A percentile compares a stretch with the other conserved stretches of the same genome.
Evolutionary conservation across 495 filamentous ascomycete genomes (phyloP).

Genomic region (Penicillium egyptiacum): DNA sequence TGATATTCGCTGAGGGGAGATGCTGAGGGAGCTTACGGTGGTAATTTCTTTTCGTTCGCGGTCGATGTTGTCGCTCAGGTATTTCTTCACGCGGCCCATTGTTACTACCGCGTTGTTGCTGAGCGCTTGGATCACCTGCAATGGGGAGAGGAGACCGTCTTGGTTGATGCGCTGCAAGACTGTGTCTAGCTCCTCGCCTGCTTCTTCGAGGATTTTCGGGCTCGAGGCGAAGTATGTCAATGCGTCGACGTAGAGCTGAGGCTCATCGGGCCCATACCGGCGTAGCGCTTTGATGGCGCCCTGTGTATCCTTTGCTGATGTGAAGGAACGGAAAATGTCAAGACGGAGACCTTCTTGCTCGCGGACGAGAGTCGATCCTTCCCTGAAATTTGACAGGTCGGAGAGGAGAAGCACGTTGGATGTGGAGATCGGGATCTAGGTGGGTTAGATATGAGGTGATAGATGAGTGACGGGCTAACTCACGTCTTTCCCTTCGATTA

Average conservation of each 20-base stretch:
- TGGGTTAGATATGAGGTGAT: slow-evolving; percentile 20
- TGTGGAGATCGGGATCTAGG: slow-evolving; percentile 79
- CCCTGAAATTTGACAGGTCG: slow-evolving; percentile 83
- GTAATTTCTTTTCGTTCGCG: slow-evolving; percentile 83
- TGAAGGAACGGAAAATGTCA: slow-evolving; percentile 97
- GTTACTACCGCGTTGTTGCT: slow-evolving; percentile 83
- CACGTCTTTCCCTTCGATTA: slow-evolving; percentile 75
- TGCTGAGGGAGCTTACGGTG: slow-evolving; percentile 39
- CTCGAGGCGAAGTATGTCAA: slow-evolving; percentile 91
- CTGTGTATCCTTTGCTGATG: slow-evolving; percentile 84
- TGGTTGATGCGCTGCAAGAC: slow-evolving; percentile 85
- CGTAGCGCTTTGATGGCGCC: slow-evolving; percentile 85
- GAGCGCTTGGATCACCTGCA: slow-evolving; percentile 94
- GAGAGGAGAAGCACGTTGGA: slow-evolving; percentile 92
- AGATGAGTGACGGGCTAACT: slow-evolving; percentile 13
- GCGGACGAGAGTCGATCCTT: slow-evolving; percentile 87
- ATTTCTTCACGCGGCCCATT: slow-evolving; percentile 95
- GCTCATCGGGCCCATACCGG: slow-evolving; percentile 90
- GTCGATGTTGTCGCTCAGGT: slow-evolving; percentile 84
- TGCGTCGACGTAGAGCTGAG: slow-evolving; percentile 89
- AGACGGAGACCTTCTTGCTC: slow-evolving; percentile 90
- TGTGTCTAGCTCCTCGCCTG: slow-evolving; percentile 73
- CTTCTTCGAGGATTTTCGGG: slow-evolving; percentile 77
- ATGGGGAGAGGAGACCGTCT: slow-evolving; percentile 88
- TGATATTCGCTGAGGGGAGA: neutral